These are phyloP conservation scores for Acorus calamus DNA, from an alignment of 106 monocot species.

Conservation along the genomic window DNA sequence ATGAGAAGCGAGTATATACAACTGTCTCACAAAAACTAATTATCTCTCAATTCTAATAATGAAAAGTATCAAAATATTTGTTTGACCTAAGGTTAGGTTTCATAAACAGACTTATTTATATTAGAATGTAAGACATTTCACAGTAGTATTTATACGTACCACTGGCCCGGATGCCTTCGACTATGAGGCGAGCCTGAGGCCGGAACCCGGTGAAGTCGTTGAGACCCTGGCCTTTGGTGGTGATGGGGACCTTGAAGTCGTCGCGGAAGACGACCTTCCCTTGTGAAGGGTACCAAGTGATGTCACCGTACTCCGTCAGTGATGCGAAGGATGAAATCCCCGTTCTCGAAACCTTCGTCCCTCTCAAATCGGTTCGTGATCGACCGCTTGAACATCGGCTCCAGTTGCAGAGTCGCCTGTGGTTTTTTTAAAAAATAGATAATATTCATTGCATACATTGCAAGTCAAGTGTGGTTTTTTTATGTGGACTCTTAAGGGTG, in stretches of 20 bases:
- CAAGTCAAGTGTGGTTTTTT: no score
- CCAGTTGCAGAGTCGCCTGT: constrained; percentile 10
- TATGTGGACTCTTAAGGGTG: no score
- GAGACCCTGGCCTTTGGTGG: background rate
- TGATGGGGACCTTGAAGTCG: constrained; percentile 5
- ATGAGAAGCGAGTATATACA: no score
- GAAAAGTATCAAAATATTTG: no score
- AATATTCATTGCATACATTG: no score
- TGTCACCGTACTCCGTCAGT: constrained; percentile 7
- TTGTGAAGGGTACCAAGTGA: constrained; percentile 16
- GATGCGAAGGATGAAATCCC: constrained; percentile 4
- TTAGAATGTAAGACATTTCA: no score
- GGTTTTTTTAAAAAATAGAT: no score
- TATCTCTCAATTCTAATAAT: no score
- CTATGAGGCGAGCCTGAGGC: background rate
- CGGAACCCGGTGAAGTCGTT: constrained; percentile 13
- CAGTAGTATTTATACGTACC: background rate
- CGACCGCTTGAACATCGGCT: constrained; percentile 17
- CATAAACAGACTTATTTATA: no score
- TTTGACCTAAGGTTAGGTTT: no score
- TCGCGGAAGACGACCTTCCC: constrained; percentile 4
- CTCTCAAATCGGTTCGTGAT: constrained; percentile 4
- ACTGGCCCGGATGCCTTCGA: background rate
- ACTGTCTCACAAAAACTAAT: no score
- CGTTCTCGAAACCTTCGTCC: constrained; percentile 1